Conservation (phyloP, 805 yeast genomes). For the Candida berthetii region DNA sequence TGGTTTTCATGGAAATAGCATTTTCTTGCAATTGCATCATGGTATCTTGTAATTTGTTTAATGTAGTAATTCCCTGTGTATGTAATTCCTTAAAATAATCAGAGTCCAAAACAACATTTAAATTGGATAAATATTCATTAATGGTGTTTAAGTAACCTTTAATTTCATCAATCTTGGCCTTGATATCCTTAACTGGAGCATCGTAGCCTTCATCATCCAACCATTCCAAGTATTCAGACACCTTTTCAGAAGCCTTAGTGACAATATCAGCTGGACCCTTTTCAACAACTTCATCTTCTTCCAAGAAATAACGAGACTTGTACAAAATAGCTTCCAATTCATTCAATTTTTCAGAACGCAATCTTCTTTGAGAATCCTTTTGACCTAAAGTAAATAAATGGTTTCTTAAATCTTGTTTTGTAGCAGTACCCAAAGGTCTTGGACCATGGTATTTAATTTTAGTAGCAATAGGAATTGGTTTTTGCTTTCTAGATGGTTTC, state of each 20-base stretch:
- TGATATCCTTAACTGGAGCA: slow-evolving; percentile 34
- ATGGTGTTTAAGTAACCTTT: slow-evolving; percentile 23
- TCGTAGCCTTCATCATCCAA: slow-evolving; percentile 64
- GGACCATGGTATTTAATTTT: slow-evolving; percentile 32
- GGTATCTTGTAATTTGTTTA: slow-evolving; percentile 36
- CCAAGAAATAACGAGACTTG: slow-evolving; percentile 53
- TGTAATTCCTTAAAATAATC: slow-evolving; percentile 38
- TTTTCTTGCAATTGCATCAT: slow-evolving; percentile 40
- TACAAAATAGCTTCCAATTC: slow-evolving; percentile 70
- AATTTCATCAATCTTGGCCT: slow-evolving; percentile 22
- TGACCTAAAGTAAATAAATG: slow-evolving; percentile 47
- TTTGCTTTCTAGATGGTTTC: too few relatives aligned
- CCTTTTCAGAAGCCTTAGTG: slow-evolving; percentile 27
- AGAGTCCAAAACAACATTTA: slow-evolving; percentile 39
- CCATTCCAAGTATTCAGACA: slow-evolving; percentile 63
- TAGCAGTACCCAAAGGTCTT: slow-evolving; percentile 40
- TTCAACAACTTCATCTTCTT: slow-evolving; percentile 39
- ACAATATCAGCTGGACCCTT: slow-evolving; percentile 35
- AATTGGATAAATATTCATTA: slow-evolving; percentile 32
- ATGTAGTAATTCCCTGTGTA: slow-evolving; percentile 33
- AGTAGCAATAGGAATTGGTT: slow-evolving; percentile 13
- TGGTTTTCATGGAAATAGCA: slow-evolving; percentile 32
- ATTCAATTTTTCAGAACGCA: slow-evolving; percentile 56
- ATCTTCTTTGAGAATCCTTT: slow-evolving; percentile 48
- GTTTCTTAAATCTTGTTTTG: slow-evolving; percentile 37